Evolutionary conservation across 2,329 filamentous ascomycete genomes (phyloP).

Genomic region (Beauveria pseudobassiana): DNA sequence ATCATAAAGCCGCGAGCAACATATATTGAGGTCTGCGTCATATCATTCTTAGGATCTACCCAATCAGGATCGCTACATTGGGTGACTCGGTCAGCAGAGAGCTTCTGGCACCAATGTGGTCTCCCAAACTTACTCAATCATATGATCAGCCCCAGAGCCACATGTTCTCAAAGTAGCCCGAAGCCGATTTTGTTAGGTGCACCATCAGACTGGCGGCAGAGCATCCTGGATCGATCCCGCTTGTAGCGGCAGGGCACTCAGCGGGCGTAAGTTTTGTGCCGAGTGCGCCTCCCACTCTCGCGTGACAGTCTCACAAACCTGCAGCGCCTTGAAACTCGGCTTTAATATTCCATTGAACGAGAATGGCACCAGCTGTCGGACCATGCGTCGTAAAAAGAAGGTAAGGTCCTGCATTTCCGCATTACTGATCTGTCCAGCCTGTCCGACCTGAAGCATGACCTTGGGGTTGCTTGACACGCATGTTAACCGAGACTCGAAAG

Average conservation of each 20-base stretch:
- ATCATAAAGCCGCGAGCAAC: conserved; percentile 19
- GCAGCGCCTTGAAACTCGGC: conserved; percentile 11
- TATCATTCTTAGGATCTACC: conserved; percentile 9
- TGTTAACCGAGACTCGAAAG: too few relatives aligned
- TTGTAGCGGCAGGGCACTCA: conserved; percentile 43
- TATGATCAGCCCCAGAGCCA: conserved; percentile 70
- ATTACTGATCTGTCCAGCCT: conserved; percentile 49
- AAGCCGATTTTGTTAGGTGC: conserved; percentile 36
- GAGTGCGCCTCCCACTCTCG: conserved; percentile 63
- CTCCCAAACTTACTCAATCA: conserved; percentile 13
- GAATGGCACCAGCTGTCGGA: conserved; percentile 57
- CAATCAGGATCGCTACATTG: conserved; percentile 13
- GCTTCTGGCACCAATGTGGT: not conserved
- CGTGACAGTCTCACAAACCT: conserved; percentile 59
- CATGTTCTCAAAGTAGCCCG: conserved; percentile 43
- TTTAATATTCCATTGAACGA: conserved; percentile 58
- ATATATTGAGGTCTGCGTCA: conserved; percentile 8
- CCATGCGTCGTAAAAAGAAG: conserved; percentile 61
- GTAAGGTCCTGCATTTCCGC: conserved; percentile 65
- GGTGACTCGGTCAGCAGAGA: not conserved
- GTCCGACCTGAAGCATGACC: conserved; percentile 58
- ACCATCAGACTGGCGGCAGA: conserved; percentile 49
- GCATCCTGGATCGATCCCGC: conserved; percentile 45
- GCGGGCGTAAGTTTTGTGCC: conserved; percentile 58
- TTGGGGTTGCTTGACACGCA: conserved; percentile 33